phyloP scores from a whole-genome alignment of 1,284 basidiomycete genomes.

The Anthracocystis panici-leucophaei region DNA sequence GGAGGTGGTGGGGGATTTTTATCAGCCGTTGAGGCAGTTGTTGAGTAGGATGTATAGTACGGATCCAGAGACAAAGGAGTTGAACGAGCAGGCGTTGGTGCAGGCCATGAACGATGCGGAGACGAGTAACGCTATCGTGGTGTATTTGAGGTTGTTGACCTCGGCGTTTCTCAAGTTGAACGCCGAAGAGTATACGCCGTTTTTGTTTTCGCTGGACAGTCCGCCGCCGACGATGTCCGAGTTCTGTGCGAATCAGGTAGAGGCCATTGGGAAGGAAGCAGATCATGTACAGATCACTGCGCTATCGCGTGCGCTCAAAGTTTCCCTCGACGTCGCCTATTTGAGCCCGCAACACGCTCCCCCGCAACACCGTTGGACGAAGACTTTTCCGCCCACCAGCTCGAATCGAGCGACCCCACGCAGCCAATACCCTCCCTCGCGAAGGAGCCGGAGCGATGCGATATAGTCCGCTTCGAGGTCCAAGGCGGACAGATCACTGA shows the following conservation, averaged over 20 bases:
- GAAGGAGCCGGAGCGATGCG: slow-evolving; percentile 36
- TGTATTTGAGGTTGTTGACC: slow-evolving; percentile 58
- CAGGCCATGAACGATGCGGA: slow-evolving; percentile 62
- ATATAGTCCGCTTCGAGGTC: slow-evolving; percentile 61
- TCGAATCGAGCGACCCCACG: not conserved
- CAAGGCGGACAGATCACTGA: slow-evolving; percentile 58
- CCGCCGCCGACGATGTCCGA: slow-evolving; percentile 39
- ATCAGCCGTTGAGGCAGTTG: slow-evolving; percentile 53
- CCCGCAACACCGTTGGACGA: slow-evolving; percentile 46
- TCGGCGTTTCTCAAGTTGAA: slow-evolving; percentile 62
- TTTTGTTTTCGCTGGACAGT: slow-evolving; percentile 54
- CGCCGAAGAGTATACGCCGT: slow-evolving; percentile 58
- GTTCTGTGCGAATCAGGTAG: slow-evolving; percentile 61
- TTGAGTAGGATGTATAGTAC: slow-evolving; percentile 50
- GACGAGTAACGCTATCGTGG: slow-evolving; percentile 62
- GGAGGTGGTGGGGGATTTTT: slow-evolving; percentile 58
- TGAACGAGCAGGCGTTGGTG: slow-evolving; percentile 49
- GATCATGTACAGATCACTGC: slow-evolving; percentile 67
- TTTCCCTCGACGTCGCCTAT: slow-evolving; percentile 62
- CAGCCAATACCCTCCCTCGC: slow-evolving; percentile 44
- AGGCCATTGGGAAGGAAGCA: slow-evolving; percentile 65
- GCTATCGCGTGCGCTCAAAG: slow-evolving; percentile 53
- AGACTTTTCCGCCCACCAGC: slow-evolving; percentile 26
- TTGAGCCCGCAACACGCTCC: slow-evolving; percentile 53
- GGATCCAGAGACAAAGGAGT: slow-evolving; percentile 42